Percentiles rank a stretch among this genome's conserved stretches.
Evolutionary conservation across 495 filamentous ascomycete species (phyloP).

Genomic region (Neurospora hispaniola): DNA sequence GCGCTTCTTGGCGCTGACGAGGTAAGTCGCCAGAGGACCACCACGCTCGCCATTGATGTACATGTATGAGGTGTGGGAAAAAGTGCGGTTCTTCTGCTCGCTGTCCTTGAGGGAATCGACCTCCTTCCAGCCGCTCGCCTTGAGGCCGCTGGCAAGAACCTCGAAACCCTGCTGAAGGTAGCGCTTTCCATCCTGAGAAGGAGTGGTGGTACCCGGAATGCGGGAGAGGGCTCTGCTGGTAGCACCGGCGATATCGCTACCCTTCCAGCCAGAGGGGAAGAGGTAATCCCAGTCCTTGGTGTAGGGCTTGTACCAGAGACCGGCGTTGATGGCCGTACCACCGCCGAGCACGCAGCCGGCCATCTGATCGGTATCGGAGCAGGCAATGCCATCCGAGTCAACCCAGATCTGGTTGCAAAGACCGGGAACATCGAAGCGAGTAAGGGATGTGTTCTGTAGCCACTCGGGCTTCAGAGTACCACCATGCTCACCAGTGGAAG

Average conservation of each 20-base stretch:
- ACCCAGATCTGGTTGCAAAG: constrained; percentile 62
- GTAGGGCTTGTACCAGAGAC: constrained; percentile 39
- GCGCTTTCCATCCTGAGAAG: constrained; percentile 55
- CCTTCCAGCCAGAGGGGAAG: constrained; percentile 66
- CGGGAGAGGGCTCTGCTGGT: constrained; percentile 51
- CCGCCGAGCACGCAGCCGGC: constrained; percentile 71
- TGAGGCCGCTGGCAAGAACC: constrained; percentile 45
- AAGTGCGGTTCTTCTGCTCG: constrained; percentile 56
- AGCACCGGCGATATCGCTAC: constrained; percentile 47
- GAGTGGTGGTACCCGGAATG: constrained; percentile 59
- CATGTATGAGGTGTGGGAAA: constrained; percentile 58
- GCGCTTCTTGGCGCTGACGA: constrained; percentile 48
- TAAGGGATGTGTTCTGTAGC: constrained; percentile 55
- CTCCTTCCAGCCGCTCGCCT: constrained; percentile 47
- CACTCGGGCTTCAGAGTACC: constrained; percentile 50
- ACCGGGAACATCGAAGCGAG: constrained; percentile 71
- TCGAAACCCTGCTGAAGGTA: constrained; percentile 60
- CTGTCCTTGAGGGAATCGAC: constrained; percentile 51
- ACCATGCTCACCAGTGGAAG: constrained; percentile 48
- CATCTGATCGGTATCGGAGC: constrained; percentile 61
- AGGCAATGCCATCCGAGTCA: constrained; percentile 51
- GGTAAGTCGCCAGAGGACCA: constrained; percentile 65
- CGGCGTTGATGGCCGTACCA: constrained; percentile 66
- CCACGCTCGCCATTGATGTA: constrained; percentile 54
- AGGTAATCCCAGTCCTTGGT: constrained; percentile 59